Evolutionary conservation across 2,329 filamentous ascomycete genomes (phyloP).

Genomic region (Aspergillus carbonarius): DNA sequence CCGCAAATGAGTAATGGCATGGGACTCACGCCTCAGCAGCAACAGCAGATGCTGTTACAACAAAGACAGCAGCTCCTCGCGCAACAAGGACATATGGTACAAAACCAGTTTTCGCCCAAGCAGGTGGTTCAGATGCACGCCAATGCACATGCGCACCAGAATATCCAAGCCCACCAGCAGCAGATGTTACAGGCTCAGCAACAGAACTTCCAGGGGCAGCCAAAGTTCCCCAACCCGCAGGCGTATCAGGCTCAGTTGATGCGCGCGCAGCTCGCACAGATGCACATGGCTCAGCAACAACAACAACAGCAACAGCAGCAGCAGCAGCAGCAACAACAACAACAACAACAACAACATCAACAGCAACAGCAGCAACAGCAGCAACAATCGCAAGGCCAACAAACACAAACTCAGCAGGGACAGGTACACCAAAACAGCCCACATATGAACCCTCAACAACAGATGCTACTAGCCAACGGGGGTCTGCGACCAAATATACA

Average conservation of each 20-base stretch:
- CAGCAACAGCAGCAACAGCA: conserved; percentile 22
- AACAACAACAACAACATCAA: conserved; percentile 31
- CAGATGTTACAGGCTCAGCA: conserved; percentile 39
- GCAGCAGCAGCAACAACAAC: conserved; percentile 19
- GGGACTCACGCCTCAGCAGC: conserved; percentile 42
- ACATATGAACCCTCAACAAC: conserved; percentile 36
- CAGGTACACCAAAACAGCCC: conserved; percentile 34
- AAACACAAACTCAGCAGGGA: conserved; percentile 24
- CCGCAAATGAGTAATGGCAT: conserved; percentile 40
- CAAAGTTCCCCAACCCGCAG: conserved; percentile 31
- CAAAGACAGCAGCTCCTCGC: conserved; percentile 41
- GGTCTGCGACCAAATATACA: conserved; percentile 34
- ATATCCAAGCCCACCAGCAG: conserved; percentile 45
- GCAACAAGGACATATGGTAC: conserved; percentile 37
- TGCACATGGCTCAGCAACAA: conserved; percentile 40
- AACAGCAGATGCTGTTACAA: conserved; percentile 37
- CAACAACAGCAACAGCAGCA: conserved; percentile 27
- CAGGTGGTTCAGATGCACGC: conserved; percentile 44
- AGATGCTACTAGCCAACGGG: conserved; percentile 41
- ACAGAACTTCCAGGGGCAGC: conserved; percentile 25
- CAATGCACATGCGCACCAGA: conserved; percentile 48
- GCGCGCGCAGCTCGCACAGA: conserved; percentile 39
- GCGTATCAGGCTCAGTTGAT: conserved; percentile 40
- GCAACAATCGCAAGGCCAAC: conserved; percentile 25
- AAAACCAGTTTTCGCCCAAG: conserved; percentile 41